Base-by-base conservation (phyloP, 2,329 filamentous ascomycete genomes). In the Colletotrichum sojae region DNA sequence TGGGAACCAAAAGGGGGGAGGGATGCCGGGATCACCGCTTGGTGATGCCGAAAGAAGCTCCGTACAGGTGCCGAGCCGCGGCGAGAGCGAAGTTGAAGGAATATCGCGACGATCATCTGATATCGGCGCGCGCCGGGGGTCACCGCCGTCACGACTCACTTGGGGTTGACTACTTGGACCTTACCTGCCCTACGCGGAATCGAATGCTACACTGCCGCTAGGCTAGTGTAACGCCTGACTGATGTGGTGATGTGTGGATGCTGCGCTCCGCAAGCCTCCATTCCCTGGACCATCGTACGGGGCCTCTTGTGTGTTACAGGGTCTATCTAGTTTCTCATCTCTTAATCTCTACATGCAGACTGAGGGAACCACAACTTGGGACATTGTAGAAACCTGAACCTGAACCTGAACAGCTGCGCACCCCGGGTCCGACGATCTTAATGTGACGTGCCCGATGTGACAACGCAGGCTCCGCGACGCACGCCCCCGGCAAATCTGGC, bases 381-480 rank as follows among this genome's bases (percentile, higher is more conserved):
- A 25, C 22, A 25, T 4, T 25, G 22, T 25, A 25, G 22, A 25
- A 3, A 25, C 22, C 22, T 25, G 22, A 36, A 36, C 31, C 31
- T 36, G 31, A 10, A 36, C 31, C 31, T 36, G 31, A 36, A 8
- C 31, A 9, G 31, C 31, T 8, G 31, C 31, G 31, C 31, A 36
- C 31, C 31, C 31, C 31, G 31, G 31, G 31, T 36, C 31, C 31
- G 64, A 63, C 59, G 59, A 63, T 67, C 59, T 52, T 46, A 58
- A 63, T 58, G 59, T 58, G 65, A 57, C 65, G 22, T 58, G 45
- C 63, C 45, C 59, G 63, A 63, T 48, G 65, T 67, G 16, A 53
- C 59, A 53, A 25, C 45, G 59, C 64, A 63, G 64, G 16, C 6
- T n/a, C 40, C 10, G 43, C 8, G 22, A 16, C 40, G 45, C 13